A percentile compares a stretch with the other conserved stretches of the same genome.
These are phyloP conservation scores for Wallacemonas rigidus DNA, from an alignment of 208 protist genomes.

Conservation along the genomic window DNA sequence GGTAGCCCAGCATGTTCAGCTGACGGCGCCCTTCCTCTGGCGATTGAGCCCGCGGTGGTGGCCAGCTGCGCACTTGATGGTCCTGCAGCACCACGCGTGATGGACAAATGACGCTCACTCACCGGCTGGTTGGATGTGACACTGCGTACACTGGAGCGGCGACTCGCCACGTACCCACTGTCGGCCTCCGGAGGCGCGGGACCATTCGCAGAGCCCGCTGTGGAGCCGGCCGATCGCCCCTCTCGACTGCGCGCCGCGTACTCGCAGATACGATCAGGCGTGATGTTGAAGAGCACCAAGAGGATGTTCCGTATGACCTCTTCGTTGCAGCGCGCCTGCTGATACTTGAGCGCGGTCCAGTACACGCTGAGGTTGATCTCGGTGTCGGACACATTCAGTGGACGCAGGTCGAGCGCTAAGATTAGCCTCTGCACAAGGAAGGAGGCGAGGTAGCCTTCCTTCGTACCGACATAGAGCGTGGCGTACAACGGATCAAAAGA, in stretches of 20 bases:
- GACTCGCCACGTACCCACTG: no score
- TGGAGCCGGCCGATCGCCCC: neutral
- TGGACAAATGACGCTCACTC: neutral
- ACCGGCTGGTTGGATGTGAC: neutral
- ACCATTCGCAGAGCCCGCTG: neutral
- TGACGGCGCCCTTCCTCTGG: no score
- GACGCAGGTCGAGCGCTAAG: constrained; percentile 57
- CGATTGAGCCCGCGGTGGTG: no score
- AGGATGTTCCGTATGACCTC: constrained; percentile 46
- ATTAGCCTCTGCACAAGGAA: constrained; percentile 75
- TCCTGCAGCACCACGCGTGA: neutral
- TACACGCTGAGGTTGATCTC: constrained; percentile 35
- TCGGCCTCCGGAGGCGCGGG: no score
- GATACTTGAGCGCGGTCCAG: constrained; percentile 32
- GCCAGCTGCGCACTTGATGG: no score
- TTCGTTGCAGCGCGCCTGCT: constrained; percentile 30
- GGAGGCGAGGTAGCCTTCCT: constrained; percentile 63
- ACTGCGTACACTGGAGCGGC: neutral
- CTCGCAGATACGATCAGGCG: constrained; percentile 27
- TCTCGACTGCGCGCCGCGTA: constrained; percentile 16
- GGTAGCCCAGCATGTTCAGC: no score
- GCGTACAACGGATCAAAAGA: constrained; percentile 63
- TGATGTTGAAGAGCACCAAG: constrained; percentile 48
- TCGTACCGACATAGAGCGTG: constrained; percentile 73
- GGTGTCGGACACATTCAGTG: constrained; percentile 34